A percentile compares a stretch with the other conserved stretches of the same genome.
phyloP scores from a whole-genome alignment of 495 filamentous ascomycete genomes.

The Talaromyces thailandensis region DNA sequence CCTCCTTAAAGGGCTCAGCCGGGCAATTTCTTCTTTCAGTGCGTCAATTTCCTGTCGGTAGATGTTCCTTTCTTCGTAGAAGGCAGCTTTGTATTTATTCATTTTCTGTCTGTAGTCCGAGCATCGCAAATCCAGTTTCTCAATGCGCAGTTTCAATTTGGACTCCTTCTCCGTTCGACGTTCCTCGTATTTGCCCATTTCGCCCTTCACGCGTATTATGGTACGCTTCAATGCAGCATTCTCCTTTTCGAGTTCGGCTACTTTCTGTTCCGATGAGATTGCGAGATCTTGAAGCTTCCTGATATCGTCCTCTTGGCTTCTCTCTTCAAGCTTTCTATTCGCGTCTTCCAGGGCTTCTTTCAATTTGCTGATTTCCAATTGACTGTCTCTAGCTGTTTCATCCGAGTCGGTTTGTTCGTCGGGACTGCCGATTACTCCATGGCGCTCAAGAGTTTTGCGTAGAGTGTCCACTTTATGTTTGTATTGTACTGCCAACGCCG shows the following conservation, averaged over 20 bases:
- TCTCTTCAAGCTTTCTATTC: conserved; percentile 52
- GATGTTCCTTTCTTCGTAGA: conserved; percentile 25
- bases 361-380: conserved; percentile 32
- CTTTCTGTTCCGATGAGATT: conserved; percentile 58
- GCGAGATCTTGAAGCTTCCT: conserved; percentile 43
- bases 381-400: conserved; percentile 30
- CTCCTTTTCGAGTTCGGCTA: conserved; percentile 49
- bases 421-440: conserved; percentile 32
- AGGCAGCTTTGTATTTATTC: conserved; percentile 30
- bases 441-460: conserved; percentile 41
- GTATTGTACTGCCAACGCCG: conserved; percentile 56
- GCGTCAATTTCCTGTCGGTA: conserved; percentile 28
- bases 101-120: conserved; percentile 37
- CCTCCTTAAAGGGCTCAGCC: conserved; percentile 20
- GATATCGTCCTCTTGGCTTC: conserved; percentile 40
- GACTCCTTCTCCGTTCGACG: conserved; percentile 43
- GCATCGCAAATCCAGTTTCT: conserved; percentile 36
- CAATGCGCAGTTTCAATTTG: conserved; percentile 39
- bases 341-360: conserved; percentile 44
- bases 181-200: conserved; percentile 42
- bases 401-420: conserved; percentile 33
- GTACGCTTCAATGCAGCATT: conserved; percentile 43
- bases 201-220: conserved; percentile 43
- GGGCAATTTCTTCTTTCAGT: conserved; percentile 19
- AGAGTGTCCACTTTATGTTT: conserved; percentile 58